These are phyloP conservation scores for Thielaviopsis ethacetica DNA, from an alignment of 2,329 filamentous ascomycete genomes.

Conservation along the genomic window DNA sequence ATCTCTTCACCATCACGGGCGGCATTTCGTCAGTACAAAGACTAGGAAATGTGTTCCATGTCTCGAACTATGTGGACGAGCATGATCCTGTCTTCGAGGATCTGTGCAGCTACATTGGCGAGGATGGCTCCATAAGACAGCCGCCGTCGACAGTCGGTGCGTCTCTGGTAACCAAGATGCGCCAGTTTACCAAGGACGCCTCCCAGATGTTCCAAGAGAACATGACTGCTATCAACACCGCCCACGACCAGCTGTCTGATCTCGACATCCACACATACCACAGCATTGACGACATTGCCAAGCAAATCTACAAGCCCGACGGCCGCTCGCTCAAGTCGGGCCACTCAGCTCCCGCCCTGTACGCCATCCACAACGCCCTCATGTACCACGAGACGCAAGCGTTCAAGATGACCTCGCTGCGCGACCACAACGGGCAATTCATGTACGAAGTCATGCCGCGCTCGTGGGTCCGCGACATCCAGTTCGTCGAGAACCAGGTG, in stretches of 20 bases:
- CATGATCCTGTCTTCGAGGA: conserved; percentile 21
- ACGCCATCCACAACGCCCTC: conserved; percentile 54
- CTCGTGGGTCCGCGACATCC: conserved; percentile 17
- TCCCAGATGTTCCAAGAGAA: conserved; percentile 31
- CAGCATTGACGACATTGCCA: conserved; percentile 34
- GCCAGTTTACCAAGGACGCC: conserved; percentile 25
- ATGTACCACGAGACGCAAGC: conserved; percentile 37
- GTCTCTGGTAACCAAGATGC: conserved; percentile 30
- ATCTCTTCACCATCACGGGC: conserved; percentile 37
- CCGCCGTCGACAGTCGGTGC: conserved; percentile 29
- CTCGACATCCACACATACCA: conserved; percentile 26
- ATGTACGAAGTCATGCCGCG: conserved; percentile 40
- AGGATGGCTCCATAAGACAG: conserved; percentile 20
- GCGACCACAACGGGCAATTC: conserved; percentile 23
- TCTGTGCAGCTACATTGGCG: conserved; percentile 12
- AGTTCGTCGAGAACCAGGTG: conserved; percentile 19
- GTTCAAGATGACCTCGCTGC: conserved; percentile 34
- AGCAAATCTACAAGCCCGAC: conserved; percentile 12
- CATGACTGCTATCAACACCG: conserved; percentile 30
- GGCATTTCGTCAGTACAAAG: conserved; percentile 29
- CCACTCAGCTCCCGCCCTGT: conserved; percentile 34
- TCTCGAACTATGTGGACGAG: conserved; percentile 28
- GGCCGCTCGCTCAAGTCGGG: not conserved
- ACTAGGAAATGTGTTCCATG: conserved; percentile 31
- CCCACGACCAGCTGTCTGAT: conserved; percentile 25